A percentile compares a stretch with the other conserved stretches of the same genome.
Evolutionary conservation across 495 filamentous ascomycete species (phyloP).

Genomic region (Penicillium silybi): DNA sequence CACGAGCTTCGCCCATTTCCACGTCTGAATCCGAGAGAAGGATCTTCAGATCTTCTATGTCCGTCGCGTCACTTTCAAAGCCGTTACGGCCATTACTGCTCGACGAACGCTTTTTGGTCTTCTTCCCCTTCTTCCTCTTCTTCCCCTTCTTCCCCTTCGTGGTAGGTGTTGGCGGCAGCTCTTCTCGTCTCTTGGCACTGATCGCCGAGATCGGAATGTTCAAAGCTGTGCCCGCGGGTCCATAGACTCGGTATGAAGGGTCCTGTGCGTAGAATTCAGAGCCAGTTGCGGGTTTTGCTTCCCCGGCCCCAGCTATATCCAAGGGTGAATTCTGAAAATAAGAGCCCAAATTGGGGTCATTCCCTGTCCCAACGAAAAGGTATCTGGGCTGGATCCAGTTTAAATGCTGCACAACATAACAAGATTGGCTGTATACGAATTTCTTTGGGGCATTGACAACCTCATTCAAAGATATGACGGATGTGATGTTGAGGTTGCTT

Average conservation of each 20-base stretch:
- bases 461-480: slow-evolving; percentile 78
- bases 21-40: slow-evolving; percentile 17
- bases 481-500: slow-evolving; percentile 54
- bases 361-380: slow-evolving; percentile 56
- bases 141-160: slow-evolving; percentile 11
- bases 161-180: background rate
- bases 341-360: too few species aligned
- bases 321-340: background rate
- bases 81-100: slow-evolving; percentile 8
- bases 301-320: background rate
- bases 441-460: slow-evolving; percentile 71
- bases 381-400: slow-evolving; percentile 94
- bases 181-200: slow-evolving; percentile 30
- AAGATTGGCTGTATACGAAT: slow-evolving; percentile 53
- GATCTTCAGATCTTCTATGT: slow-evolving; percentile 20
- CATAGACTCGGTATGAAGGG: slow-evolving; percentile 39
- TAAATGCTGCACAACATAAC: slow-evolving; percentile 69
- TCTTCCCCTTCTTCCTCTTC: too few species aligned
- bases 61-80: slow-evolving; percentile 16
- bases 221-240: slow-evolving; percentile 27
- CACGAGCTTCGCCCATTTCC: background rate
- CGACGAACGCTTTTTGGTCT: too few species aligned
- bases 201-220: slow-evolving; percentile 51
- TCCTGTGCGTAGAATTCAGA: slow-evolving; percentile 50
- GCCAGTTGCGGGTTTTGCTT: background rate